Base-by-base conservation (phyloP, 805 yeast genomes). In the Kregervanrija delftensis region DNA sequence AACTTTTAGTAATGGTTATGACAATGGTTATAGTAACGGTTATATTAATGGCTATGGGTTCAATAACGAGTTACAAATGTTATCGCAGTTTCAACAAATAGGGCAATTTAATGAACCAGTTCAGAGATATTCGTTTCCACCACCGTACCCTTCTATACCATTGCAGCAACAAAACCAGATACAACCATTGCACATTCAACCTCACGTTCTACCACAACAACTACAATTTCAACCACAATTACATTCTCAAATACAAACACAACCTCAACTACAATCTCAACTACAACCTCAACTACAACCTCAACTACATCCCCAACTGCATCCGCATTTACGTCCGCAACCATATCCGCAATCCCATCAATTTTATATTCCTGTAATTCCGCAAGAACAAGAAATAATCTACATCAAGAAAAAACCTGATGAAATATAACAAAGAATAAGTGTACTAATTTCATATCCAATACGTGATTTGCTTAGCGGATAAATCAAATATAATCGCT, bases 251-350 rank as follows among this genome's bases (percentile, higher is more conserved):
- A 36, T 28, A 15, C 41, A 12, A 17, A 39, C 30, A 31, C 42
- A 31, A 11, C 44, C 14, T 10, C 49, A 40, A 10, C 30, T 11
- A 1, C 42, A 31, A 22, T 34, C n/a, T 5, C 42, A 35, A 31
- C 35, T 11, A 16, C 41, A 36, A 12, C 41, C 15, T 11, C 45
- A 34, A 4, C 42, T 35, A n/a, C 37, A 14, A 12, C 40, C 15
- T 10, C 43, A 39, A 12, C 34, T 15, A 4, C 41, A 30, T 11
- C 40, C 16, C 1, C 43, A 43, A 30, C 37, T 13, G 16, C 41
- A 39, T 11, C 41, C 11, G 16, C 40, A 33, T 13, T 14, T 8
- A 15, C 46, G 33, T 11, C 43, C 31, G 32, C 37, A 38, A 9
- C 36, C 22, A 17, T 4, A 17, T 17, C 22, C 22, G 5, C 22